A percentile compares a stretch with the other conserved stretches of the same genome.
These are phyloP conservation scores for Borovskyia barvae DNA, from an alignment of 208 protist species.

Conservation along the genomic window DNA sequence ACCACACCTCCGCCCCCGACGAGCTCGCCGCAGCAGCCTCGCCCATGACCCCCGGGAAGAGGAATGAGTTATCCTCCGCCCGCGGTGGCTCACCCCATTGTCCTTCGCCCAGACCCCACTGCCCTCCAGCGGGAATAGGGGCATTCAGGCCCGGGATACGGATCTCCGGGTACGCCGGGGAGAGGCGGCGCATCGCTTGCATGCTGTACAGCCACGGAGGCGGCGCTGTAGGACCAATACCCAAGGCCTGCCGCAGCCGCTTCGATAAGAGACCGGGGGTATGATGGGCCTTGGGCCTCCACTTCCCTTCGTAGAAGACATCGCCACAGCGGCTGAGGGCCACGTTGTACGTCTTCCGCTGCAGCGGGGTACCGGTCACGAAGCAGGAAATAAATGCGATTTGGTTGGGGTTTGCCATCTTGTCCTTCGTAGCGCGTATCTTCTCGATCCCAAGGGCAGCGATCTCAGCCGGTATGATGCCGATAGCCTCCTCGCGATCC, in stretches of 20 bases:
- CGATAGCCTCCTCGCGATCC: constrained; percentile 92
- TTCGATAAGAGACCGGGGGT: constrained; percentile 84
- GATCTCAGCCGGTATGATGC: constrained; percentile 96
- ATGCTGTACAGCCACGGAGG: constrained; percentile 99
- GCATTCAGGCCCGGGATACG: constrained; percentile 98
- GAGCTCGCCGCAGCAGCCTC: constrained; percentile 40
- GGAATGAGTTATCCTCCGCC: constrained; percentile 69
- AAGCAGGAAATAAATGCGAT: constrained; percentile 97
- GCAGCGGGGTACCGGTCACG: constrained; percentile 97
- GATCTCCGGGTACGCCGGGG: constrained; percentile 97
- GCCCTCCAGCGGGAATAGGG: constrained; percentile 96
- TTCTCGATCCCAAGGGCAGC: constrained; percentile 92
- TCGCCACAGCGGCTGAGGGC: constrained; percentile 93
- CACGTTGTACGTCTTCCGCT: constrained; percentile 76
- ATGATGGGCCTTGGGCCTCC: constrained; percentile 79
- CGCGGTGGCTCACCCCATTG: constrained; percentile 98
- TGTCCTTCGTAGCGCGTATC: constrained; percentile 96
- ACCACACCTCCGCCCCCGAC: constrained; percentile 18
- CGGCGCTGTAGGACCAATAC: constrained; percentile 92
- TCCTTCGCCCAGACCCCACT: constrained; percentile 93
- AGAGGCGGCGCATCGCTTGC: constrained; percentile 97
- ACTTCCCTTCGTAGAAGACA: constrained; percentile 97
- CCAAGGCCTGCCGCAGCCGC: constrained; percentile 94
- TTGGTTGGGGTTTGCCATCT: constrained; percentile 97
- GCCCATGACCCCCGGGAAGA: constrained; percentile 86